These are phyloP conservation scores for Cyberlindnera sargentensis DNA, from an alignment of 805 yeast genomes.

Conservation along the genomic window DNA sequence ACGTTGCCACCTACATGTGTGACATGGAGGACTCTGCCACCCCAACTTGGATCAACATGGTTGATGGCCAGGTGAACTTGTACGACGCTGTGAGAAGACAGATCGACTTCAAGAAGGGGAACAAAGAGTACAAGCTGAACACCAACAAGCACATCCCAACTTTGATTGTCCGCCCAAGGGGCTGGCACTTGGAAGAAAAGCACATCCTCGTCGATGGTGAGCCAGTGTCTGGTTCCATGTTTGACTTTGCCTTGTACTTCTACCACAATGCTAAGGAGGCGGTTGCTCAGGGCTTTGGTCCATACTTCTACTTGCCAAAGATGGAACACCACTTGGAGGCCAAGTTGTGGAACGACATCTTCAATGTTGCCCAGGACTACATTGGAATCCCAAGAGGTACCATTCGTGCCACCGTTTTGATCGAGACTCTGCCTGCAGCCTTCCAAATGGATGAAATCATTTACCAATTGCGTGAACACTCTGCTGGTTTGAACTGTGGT, in stretches of 20 bases:
- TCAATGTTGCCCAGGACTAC: conserved; percentile 68
- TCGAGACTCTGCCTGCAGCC: conserved; percentile 80
- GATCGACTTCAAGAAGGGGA: conserved; percentile 43
- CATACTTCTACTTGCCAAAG: conserved; percentile 77
- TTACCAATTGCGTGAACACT: conserved; percentile 69
- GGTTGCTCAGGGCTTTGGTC: conserved; percentile 62
- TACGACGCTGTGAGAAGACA: conserved; percentile 70
- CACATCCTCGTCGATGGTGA: conserved; percentile 68
- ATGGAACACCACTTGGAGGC: conserved; percentile 86
- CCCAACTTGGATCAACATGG: conserved; percentile 76
- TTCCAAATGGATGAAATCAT: conserved; percentile 83
- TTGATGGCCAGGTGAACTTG: conserved; percentile 75
- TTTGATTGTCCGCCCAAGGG: conserved; percentile 79
- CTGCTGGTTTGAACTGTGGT: conserved; percentile 80
- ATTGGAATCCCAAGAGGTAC: conserved; percentile 67
- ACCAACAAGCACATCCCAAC: conserved; percentile 57
- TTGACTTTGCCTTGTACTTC: conserved; percentile 75
- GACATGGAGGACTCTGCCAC: conserved; percentile 82
- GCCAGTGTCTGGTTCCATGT: conserved; percentile 69
- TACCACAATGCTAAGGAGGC: conserved; percentile 65
- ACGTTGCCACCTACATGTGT: conserved; percentile 78
- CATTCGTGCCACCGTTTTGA: conserved; percentile 72
- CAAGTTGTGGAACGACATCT: conserved; percentile 75
- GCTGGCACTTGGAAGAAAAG: conserved; percentile 78
- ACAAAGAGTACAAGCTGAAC: conserved; percentile 25